Conservation (phyloP, 2,329 filamentous ascomycete species). For the Paramyrothecium sp. region DNA sequence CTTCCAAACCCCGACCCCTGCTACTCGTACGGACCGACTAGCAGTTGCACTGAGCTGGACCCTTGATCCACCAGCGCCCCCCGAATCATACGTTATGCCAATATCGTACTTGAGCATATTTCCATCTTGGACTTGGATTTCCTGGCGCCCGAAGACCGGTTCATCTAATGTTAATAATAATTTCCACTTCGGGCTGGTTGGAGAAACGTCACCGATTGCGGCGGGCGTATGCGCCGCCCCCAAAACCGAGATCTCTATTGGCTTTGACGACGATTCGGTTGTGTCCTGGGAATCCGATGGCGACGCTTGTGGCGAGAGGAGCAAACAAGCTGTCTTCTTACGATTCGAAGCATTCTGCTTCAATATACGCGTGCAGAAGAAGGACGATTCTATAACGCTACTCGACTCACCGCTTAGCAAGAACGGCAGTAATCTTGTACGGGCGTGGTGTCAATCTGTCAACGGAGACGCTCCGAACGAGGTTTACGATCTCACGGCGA, state of each 20-base stretch:
- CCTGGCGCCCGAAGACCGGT: conserved; percentile 18
- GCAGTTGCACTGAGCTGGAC: conserved; percentile 33
- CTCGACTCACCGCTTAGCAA: conserved; percentile 18
- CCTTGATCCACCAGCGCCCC: conserved; percentile 19
- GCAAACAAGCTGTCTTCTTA: conserved; percentile 25
- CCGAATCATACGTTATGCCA: conserved; percentile 16
- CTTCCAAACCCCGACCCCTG: conserved; percentile 22
- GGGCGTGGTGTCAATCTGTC: not conserved
- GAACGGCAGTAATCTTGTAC: not conserved
- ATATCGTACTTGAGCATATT: conserved; percentile 23
- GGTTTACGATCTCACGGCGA: conserved; percentile 21
- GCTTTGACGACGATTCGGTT: conserved; percentile 29
- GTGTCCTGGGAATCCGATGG: conserved; percentile 34
- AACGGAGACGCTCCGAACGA: conserved; percentile 16
- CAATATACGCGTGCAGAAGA: conserved; percentile 21
- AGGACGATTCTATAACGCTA: conserved; percentile 13
- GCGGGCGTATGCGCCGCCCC: conserved; percentile 28
- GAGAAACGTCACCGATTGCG: conserved; percentile 21
- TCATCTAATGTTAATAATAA: conserved; percentile 1
- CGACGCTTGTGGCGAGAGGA: conserved; percentile 25
- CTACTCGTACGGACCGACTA: conserved; percentile 31
- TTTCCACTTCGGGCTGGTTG: conserved; percentile 29
- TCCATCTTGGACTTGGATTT: conserved; percentile 37
- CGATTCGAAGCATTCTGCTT: conserved; percentile 33
- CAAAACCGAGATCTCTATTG: conserved; percentile 29